Evolutionary conservation across 208 protist genomes (phyloP), one percentile per base, ranked within the genome.

Genomic region (Angomonas ambiguus): DNA sequence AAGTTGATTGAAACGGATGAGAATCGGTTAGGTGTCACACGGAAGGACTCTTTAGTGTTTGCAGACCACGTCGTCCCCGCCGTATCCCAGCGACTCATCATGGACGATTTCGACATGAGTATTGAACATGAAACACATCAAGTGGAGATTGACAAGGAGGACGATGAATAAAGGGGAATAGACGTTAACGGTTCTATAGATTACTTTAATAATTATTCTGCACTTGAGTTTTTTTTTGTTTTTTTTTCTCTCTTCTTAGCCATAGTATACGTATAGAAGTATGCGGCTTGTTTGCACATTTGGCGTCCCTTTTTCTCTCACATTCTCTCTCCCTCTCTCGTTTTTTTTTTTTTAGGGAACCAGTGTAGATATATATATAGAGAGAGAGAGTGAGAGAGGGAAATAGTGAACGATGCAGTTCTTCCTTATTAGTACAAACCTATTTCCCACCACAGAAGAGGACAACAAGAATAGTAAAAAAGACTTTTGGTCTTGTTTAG

Each of bases 51-150:
- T 48, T 38, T 32, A 3, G 33, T 62, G 31, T 62, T 69, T 13
- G 51, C 61, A 16, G 67, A 60, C 22, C 66, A 63, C 13, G 71
- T 88, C 22, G 69, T 69, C 0, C 82, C 83, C 0, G 66, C 76
- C 25, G 79, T 95, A 20, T 95, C 90, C 3, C 87, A 88, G 62
- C 77, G 87, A 0, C 83, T 80, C 5, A 76, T 95, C 6, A 93
- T 95, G 90, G 90, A 95, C 62, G 87, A 95, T 51, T 65, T 92
- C 56, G 85, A 92, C 68, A 95, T 95, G 90, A 81, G 77, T 31
- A 95, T 95, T 62, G 79, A 91, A n/a, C 80, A 83, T 34, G 90
- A 95, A 59, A 77, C 70, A 22, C 74, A 82, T 20, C 78, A 82
- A 27, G 90, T 93, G 41, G 89, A 95, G 45, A 92, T 95, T 49